These are phyloP conservation scores for Tripterygium wilfordii DNA, from an alignment of 177 flowering plant genomes.

Conservation along the genomic window DNA sequence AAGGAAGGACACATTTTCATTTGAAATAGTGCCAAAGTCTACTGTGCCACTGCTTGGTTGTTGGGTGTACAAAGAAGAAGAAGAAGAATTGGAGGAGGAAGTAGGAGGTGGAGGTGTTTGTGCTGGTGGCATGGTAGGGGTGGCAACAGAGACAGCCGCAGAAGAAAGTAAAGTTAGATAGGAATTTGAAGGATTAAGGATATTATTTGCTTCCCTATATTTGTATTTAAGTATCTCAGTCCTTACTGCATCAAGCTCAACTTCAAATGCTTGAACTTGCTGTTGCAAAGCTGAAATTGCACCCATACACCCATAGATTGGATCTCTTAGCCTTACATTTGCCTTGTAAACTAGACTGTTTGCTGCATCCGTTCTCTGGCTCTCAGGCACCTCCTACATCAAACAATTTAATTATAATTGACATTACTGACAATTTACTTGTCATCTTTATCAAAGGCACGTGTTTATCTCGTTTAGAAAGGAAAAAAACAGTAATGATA, in stretches of 20 bases:
- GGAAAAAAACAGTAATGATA: no score
- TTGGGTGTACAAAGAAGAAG: conserved; percentile 45
- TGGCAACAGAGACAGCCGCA: conserved; percentile 39
- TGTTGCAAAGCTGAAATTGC: conserved; percentile 79
- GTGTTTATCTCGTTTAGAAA: no score
- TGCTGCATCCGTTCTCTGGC: conserved; percentile 82
- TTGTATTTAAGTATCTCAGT: conserved; percentile 65
- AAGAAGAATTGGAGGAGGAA: no score
- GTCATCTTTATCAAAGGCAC: no score
- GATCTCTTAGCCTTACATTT: conserved; percentile 76
- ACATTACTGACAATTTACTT: no score
- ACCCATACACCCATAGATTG: conserved; percentile 94
- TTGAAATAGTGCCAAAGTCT: conserved; percentile 51
- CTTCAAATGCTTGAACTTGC: conserved; percentile 65
- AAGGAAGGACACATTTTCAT: conserved; percentile 56
- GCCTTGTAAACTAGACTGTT: no score
- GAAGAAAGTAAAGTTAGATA: conserved; percentile 33
- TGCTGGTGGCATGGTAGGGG: conserved; percentile 29
- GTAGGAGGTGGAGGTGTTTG: conserved; percentile 25
- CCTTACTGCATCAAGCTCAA: conserved; percentile 63
- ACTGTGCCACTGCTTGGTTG: conserved; percentile 30
- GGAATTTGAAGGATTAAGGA: conserved; percentile 27
- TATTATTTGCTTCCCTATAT: conserved; percentile 47
- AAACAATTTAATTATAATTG: no score
- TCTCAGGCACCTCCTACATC: conserved; percentile 80